Base-by-base conservation (phyloP, 1,139 yeast genomes). In the Waltiozyma sp. region DNA sequence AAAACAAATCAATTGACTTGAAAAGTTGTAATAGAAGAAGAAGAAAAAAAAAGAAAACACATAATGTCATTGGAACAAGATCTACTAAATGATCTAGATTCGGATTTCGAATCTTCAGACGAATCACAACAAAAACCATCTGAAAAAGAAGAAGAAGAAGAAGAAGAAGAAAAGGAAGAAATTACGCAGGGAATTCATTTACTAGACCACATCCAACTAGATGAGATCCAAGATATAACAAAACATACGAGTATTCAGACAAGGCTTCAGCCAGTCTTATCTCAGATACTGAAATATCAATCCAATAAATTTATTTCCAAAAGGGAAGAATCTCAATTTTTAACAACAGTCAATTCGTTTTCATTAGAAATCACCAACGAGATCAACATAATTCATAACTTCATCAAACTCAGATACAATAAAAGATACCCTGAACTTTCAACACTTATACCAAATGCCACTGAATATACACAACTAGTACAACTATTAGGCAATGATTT, bases 401-500 rank as follows among this genome's bases (percentile, higher is more conserved):
- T 74, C 47, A 63, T 82, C 38, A 74, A 70, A 43, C 57, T 69
- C 7, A 68, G 70, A 37, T 88, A 86, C 54, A 64, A 69, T 15
- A 68, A 70, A 8, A 74, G 82, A 18, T 87, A 86, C 61, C 79
- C 85, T 0, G 96, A 87, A 53, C 65, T 88, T 43, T 83, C 74
- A 35, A 66, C 79, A 0, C 63, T 88, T 31, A 69, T 85, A 0
- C 64, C 75, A n/a, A 73, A 75, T 48, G 80, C 93, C 0, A 58
- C 74, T 0, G 84, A 80, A 43, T 87, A 80, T 59, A 77, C 84
- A 9, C 65, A 66, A 39, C 64, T 79, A 0, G 72, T 83, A 2
- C 51, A 62, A 38, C 53, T 72, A 2, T 62, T 86, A 4, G 76
- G 80, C 36, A 79, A 77, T 49, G 71, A 71, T 40, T 59, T 76